Conservation (phyloP, 2,329 filamentous ascomycete genomes). For the Cladorrhinum sp. region DNA sequence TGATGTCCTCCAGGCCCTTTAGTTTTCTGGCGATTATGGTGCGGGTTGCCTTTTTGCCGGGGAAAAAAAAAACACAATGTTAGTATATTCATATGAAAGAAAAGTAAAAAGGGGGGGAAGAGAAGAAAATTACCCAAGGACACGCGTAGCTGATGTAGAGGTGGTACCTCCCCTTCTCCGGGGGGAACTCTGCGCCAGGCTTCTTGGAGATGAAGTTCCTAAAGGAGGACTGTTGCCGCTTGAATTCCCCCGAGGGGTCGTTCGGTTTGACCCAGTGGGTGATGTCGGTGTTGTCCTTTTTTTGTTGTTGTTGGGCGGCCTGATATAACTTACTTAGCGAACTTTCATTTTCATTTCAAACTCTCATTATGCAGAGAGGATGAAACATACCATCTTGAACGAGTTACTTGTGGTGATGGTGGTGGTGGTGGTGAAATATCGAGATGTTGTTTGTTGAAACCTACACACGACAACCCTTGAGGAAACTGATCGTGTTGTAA, state of each 20-base stretch:
- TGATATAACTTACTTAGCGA: neutral
- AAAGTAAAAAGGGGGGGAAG: conserved; percentile 4
- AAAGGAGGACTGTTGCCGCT: conserved; percentile 80
- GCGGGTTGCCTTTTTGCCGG: conserved; percentile 64
- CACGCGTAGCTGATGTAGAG: conserved; percentile 93
- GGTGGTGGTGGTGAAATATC: neutral
- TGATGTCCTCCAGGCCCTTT: conserved; percentile 86
- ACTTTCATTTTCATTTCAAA: no score
- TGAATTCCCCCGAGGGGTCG: conserved; percentile 87
- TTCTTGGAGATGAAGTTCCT: conserved; percentile 74
- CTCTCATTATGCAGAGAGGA: no score
- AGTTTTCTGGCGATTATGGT: conserved; percentile 83
- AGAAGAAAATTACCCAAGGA: conserved; percentile 62
- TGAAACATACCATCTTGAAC: no score
- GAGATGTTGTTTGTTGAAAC: neutral
- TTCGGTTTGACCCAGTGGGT: conserved; percentile 79
- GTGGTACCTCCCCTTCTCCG: conserved; percentile 89
- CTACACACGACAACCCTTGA: no score
- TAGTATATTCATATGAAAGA: neutral
- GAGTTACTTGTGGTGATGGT: no score
- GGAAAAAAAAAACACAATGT: no score
- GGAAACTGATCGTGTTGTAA: no score
- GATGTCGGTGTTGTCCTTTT: no score
- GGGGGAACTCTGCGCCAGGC: conserved; percentile 69
- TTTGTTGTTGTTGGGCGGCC: neutral